phyloP scores from a whole-genome alignment of 352 stramenopile genomes.

The Discostella stelligera region DNA sequence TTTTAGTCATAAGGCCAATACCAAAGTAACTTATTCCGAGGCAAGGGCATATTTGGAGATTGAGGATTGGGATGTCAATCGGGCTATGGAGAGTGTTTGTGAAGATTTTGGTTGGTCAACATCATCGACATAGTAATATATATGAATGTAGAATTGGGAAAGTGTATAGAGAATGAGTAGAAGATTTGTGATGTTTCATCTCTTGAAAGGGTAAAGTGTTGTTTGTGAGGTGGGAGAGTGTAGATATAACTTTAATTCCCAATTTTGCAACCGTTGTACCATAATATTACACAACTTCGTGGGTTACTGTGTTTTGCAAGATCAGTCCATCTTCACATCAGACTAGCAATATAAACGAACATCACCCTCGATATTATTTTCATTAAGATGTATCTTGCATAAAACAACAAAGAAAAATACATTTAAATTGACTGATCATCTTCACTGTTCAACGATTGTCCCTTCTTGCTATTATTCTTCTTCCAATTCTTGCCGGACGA shows the following conservation, averaged over 20 bases:
- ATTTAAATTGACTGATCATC: conserved; percentile 20
- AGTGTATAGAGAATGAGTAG: no score
- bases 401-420: neutral
- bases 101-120: conserved; percentile 27
- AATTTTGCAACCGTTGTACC: no score
- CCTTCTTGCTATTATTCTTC: conserved; percentile 20
- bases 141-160: no score
- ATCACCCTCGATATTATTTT: neutral
- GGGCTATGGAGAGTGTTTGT: conserved; percentile 45
- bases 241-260: no score
- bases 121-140: neutral
- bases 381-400: neutral
- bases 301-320: no score
- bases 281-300: no score
- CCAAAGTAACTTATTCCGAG: conserved; percentile 38
- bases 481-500: conserved; percentile 1
- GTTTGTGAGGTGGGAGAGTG: no score
- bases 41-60: conserved; percentile 64
- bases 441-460: conserved; percentile 17
- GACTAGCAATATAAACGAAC: neutral
- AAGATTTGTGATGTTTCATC: no score
- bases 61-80: conserved; percentile 59
- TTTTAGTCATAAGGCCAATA: neutral
- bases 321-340: no score
- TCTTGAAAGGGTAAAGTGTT: no score